Evolutionary conservation across 2,329 filamentous ascomycete genomes (phyloP).

Genomic region (Kalmusia sp.): DNA sequence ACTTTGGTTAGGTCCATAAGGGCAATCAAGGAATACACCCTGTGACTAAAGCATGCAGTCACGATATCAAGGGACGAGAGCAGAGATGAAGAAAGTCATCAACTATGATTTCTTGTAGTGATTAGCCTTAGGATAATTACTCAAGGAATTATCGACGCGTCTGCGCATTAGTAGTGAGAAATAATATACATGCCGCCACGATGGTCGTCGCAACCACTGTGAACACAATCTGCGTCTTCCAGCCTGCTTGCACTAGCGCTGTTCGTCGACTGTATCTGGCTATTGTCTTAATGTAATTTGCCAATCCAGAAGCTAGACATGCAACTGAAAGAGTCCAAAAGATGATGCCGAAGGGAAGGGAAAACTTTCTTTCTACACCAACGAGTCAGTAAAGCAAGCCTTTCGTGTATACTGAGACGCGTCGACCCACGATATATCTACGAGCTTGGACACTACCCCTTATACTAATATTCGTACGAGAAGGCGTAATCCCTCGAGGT

Average conservation of each 20-base stretch:
- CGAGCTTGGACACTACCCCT: too few relatives aligned
- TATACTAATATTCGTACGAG: too few relatives aligned
- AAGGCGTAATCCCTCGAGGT: too few relatives aligned
- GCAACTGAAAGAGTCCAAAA: conserved; percentile 85
- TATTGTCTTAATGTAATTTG: conserved; percentile 85
- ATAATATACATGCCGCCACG: conserved; percentile 50
- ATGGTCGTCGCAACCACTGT: conserved; percentile 50
- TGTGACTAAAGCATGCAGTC: neutral
- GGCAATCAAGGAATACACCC: neutral
- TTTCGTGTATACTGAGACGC: neutral
- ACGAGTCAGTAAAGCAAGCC: conserved; percentile 2
- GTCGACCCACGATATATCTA: too few relatives aligned
- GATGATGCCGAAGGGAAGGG: conserved; percentile 81
- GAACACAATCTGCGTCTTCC: conserved; percentile 84
- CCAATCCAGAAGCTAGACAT: conserved; percentile 79
- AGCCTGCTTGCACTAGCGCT: conserved; percentile 90
- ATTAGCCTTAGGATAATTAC: neutral
- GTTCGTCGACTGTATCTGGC: conserved; percentile 79
- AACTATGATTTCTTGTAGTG: neutral
- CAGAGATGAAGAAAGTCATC: neutral
- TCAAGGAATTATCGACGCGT: conserved; percentile 18
- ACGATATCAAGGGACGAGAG: neutral
- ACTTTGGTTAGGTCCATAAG: neutral
- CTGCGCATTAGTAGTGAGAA: conserved; percentile 49
- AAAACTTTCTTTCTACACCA: conserved; percentile 73